Conservation (phyloP, 257 asterid genomes). For the Coffea canephora region DNA sequence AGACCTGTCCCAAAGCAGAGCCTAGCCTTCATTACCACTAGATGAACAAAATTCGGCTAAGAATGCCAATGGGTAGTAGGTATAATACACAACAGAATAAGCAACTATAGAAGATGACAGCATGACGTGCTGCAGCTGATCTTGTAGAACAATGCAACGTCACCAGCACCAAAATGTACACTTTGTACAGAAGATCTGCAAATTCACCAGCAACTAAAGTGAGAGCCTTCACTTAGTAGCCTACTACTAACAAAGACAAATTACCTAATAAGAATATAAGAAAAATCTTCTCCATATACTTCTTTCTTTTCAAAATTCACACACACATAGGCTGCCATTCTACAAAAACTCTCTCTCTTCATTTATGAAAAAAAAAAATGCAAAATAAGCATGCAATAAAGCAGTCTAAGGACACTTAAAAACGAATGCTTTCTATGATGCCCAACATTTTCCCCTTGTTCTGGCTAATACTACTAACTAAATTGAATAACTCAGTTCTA, state of each 20-base stretch:
- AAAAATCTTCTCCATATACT: background rate
- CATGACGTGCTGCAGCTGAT: background rate
- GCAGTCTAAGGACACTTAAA: background rate
- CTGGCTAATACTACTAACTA: background rate
- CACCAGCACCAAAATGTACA: constrained; percentile 9
- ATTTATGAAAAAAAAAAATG: background rate
- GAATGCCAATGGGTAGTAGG: constrained; percentile 12
- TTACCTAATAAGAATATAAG: background rate
- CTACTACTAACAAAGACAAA: background rate
- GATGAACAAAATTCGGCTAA: constrained; percentile 14
- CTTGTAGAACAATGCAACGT: constrained; percentile 1
- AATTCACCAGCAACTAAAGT: background rate
- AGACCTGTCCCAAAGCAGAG: constrained; percentile 17
- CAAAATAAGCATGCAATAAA: background rate
- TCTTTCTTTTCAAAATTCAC: background rate
- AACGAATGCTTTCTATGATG: background rate
- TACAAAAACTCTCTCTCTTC: background rate
- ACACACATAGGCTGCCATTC: background rate
- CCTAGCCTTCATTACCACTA: constrained; percentile 18
- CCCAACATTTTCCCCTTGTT: background rate
- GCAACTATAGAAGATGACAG: background rate
- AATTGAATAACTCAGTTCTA: background rate
- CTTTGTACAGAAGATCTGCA: constrained; percentile 8
- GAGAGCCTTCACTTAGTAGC: background rate
- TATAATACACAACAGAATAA: constrained; percentile 12